Percentiles rank a stretch among this genome's conserved stretches.
These are phyloP conservation scores for Penicillium sp. DNA, from an alignment of 2,329 filamentous ascomycete species.

Conservation along the genomic window DNA sequence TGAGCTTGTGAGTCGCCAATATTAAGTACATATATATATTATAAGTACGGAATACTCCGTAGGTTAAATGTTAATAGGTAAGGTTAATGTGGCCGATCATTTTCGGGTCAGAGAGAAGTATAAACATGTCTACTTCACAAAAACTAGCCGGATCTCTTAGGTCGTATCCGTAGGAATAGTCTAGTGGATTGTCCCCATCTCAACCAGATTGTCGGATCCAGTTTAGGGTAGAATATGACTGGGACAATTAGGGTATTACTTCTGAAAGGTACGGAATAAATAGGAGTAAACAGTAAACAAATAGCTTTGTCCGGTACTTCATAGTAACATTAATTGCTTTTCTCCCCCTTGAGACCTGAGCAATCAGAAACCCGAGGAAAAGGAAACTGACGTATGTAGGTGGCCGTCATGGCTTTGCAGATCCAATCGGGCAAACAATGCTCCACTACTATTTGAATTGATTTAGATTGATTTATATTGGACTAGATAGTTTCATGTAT, in stretches of 20 bases:
- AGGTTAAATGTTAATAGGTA: not conserved
- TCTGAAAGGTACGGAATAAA: not conserved
- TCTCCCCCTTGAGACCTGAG: slow-evolving; percentile 5
- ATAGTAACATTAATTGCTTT: not conserved
- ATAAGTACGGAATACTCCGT: not conserved
- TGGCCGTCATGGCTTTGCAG: slow-evolving; percentile 2
- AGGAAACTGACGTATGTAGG: slow-evolving; percentile 14
- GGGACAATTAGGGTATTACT: not conserved
- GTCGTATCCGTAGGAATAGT: not conserved
- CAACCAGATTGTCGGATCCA: slow-evolving; percentile 24
- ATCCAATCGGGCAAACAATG: slow-evolving; percentile 7
- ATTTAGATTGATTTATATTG: not conserved
- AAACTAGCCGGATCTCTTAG: not conserved
- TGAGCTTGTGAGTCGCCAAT: not conserved
- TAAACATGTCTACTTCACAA: not conserved
- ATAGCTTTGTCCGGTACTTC: not conserved
- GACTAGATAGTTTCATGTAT: slow-evolving; percentile 3
- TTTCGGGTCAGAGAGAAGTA: not conserved
- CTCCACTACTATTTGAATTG: not conserved
- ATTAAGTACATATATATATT: not conserved
- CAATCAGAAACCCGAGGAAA: slow-evolving; percentile 9
- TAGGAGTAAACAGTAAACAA: not conserved
- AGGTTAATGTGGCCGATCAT: not conserved
- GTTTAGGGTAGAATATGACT: slow-evolving; percentile 17
- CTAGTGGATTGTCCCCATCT: slow-evolving; percentile 14